Conservation (phyloP, 768 basidiomycete genomes). For the Paxillus involutus region DNA sequence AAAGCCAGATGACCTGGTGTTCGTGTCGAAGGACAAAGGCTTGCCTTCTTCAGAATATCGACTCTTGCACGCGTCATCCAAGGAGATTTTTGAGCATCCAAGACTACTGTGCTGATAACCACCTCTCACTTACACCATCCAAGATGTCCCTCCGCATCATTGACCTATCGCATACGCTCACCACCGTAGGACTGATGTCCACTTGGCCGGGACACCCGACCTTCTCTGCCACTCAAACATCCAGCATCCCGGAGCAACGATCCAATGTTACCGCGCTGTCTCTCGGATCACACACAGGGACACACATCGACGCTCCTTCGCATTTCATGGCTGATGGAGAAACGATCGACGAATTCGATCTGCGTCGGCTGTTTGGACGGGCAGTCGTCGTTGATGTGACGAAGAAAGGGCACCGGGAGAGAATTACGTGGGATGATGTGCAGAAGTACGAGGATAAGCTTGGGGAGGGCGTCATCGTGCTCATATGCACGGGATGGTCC, state of each 20-base stretch:
- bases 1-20: background rate
- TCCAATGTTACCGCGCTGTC: conserved; percentile 37
- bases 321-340: conserved; percentile 60
- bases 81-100: background rate
- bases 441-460: conserved; percentile 37
- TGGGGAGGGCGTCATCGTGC: conserved; percentile 41
- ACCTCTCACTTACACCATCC: background rate
- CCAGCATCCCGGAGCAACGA: conserved; percentile 1
- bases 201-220: conserved; percentile 23
- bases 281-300: conserved; percentile 70
- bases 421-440: conserved; percentile 57
- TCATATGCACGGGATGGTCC: conserved; percentile 70
- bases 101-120: background rate
- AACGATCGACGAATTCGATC: conserved; percentile 55
- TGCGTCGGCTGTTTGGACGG: conserved; percentile 50
- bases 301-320: conserved; percentile 74
- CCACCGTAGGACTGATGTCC: conserved; percentile 19
- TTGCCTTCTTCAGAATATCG: too few species aligned
- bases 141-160: conserved; percentile 15
- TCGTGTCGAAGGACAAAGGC: background rate
- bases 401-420: conserved; percentile 39
- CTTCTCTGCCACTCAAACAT: conserved; percentile 10
- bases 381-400: conserved; percentile 56
- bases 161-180: conserved; percentile 24
- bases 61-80: too few species aligned